Evolutionary conservation across 225 moss, liverwort and hornwort genomes (phyloP).

Genomic region (Anthoceros angustus): DNA sequence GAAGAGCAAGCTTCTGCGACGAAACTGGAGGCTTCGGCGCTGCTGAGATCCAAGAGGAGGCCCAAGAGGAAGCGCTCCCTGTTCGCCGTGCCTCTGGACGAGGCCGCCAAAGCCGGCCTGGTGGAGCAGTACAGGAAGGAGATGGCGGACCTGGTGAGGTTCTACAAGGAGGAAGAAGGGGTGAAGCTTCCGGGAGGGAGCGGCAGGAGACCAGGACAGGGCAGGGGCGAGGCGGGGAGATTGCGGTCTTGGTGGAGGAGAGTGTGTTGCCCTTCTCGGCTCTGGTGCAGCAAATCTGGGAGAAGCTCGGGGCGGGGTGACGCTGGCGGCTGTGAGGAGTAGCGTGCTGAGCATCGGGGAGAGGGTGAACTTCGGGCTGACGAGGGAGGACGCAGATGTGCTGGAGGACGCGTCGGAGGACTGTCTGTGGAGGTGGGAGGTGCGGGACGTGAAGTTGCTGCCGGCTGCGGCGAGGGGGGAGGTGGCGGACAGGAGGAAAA

Average conservation of each 20-base stretch:
- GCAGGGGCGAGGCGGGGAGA: slow-evolving; percentile 11
- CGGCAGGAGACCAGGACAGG: neutral
- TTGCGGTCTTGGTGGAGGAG: slow-evolving; percentile 17
- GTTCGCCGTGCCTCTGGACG: no score
- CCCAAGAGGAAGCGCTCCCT: no score
- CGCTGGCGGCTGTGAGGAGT: slow-evolving; percentile 16
- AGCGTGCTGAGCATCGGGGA: slow-evolving; percentile 22
- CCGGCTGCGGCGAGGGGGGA: slow-evolving; percentile 11
- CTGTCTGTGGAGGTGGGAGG: slow-evolving; percentile 31
- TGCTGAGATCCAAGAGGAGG: no score
- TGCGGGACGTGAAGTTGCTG: slow-evolving; percentile 20
- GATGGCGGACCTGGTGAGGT: slow-evolving; percentile 14
- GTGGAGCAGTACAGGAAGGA: slow-evolving; percentile 12
- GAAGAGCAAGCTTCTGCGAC: no score
- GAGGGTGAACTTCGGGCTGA: slow-evolving; percentile 21
- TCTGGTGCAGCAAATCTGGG: slow-evolving; percentile 15
- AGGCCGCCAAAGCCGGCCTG: no score
- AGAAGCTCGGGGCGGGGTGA: slow-evolving; percentile 15
- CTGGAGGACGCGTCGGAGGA: slow-evolving; percentile 17
- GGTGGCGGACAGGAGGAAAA: slow-evolving; percentile 11
- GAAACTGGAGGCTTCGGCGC: no score
- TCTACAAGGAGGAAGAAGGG: slow-evolving; percentile 16
- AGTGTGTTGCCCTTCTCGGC: slow-evolving; percentile 21
- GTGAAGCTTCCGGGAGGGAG: neutral
- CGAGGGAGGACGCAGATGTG: slow-evolving; percentile 21